These are phyloP conservation scores for Colletotrichum musae DNA, from an alignment of 2,329 filamentous ascomycete species.

Conservation along the genomic window DNA sequence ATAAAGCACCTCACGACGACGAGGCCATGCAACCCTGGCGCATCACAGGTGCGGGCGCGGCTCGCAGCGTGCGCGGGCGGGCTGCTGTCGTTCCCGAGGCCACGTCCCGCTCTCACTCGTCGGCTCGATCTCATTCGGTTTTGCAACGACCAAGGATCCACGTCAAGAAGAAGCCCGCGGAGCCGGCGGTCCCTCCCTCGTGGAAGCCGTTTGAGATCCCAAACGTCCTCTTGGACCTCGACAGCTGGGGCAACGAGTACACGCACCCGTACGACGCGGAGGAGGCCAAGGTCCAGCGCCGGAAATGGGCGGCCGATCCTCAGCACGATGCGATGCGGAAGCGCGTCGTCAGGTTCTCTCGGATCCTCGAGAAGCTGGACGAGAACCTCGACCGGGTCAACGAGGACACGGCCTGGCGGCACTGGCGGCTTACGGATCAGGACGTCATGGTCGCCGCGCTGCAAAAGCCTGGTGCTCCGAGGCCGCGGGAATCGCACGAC, in stretches of 20 bases:
- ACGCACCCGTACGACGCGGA: constrained; percentile 58
- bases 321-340: constrained; percentile 44
- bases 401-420: constrained; percentile 21
- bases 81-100: neutral
- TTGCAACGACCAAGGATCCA: constrained; percentile 15
- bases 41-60: constrained; percentile 1
- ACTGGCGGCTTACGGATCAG: constrained; percentile 58
- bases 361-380: constrained; percentile 41
- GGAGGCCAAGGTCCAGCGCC: constrained; percentile 52
- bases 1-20: neutral
- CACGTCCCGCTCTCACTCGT: constrained; percentile 19
- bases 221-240: constrained; percentile 65
- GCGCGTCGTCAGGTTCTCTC: constrained; percentile 50
- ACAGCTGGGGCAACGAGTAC: constrained; percentile 59
- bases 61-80: constrained; percentile 7
- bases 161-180: constrained; percentile 25
- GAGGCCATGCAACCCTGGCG: constrained; percentile 16
- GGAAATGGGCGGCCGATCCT: constrained; percentile 48
- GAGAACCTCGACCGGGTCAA: constrained; percentile 34
- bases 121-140: constrained; percentile 1
- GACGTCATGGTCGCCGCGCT: constrained; percentile 61
- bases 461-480: constrained; percentile 14
- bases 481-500: neutral
- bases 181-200: constrained; percentile 19
- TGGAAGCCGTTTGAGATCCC: constrained; percentile 51